Percentiles rank a stretch among this genome's conserved stretches.
Conservation (phyloP, 805 yeast species). For the Lachancea waltii region DNA sequence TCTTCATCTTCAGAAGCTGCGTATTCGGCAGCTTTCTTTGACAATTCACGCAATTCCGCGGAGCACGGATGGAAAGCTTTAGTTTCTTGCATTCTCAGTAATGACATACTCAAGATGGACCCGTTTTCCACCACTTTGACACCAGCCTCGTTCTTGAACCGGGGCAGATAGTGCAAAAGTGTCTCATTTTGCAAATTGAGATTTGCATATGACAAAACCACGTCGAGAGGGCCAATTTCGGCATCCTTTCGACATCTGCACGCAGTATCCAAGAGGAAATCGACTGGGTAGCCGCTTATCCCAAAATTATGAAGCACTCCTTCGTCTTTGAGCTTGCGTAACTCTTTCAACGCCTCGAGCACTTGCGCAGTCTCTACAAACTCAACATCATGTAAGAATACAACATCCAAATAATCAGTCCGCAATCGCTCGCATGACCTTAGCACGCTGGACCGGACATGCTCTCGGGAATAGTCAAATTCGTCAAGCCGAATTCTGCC, state of each 20-base stretch:
- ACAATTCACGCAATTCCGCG: slow-evolving; percentile 42
- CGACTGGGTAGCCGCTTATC: slow-evolving; percentile 81
- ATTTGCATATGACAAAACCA: slow-evolving; percentile 71
- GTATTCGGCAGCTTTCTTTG: slow-evolving; percentile 39
- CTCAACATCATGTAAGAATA: slow-evolving; percentile 86
- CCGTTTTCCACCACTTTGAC: slow-evolving; percentile 65
- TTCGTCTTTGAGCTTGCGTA: slow-evolving; percentile 52
- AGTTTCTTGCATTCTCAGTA: slow-evolving; percentile 61
- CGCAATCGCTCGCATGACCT: slow-evolving; percentile 63
- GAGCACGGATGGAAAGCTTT: slow-evolving; percentile 79
- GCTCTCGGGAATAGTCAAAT: slow-evolving; percentile 64
- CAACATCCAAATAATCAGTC: slow-evolving; percentile 69
- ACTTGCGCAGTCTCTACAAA: slow-evolving; percentile 55
- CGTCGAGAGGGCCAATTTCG: slow-evolving; percentile 61
- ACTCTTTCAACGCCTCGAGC: slow-evolving; percentile 54
- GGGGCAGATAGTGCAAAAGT: slow-evolving; percentile 42
- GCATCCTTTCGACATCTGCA: slow-evolving; percentile 28
- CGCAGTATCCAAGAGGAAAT: slow-evolving; percentile 53
- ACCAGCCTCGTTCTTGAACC: slow-evolving; percentile 46
- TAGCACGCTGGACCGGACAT: slow-evolving; percentile 54
- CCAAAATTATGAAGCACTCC: slow-evolving; percentile 67
- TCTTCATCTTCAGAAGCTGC: slow-evolving; percentile 48
- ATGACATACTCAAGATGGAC: slow-evolving; percentile 82
- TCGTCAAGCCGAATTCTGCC: slow-evolving; percentile 65
- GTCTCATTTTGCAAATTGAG: slow-evolving; percentile 72